These are phyloP conservation scores for Mucor circinelloides DNA, from an alignment of 371 early-diverging fungal species.

Conservation along the genomic window DNA sequence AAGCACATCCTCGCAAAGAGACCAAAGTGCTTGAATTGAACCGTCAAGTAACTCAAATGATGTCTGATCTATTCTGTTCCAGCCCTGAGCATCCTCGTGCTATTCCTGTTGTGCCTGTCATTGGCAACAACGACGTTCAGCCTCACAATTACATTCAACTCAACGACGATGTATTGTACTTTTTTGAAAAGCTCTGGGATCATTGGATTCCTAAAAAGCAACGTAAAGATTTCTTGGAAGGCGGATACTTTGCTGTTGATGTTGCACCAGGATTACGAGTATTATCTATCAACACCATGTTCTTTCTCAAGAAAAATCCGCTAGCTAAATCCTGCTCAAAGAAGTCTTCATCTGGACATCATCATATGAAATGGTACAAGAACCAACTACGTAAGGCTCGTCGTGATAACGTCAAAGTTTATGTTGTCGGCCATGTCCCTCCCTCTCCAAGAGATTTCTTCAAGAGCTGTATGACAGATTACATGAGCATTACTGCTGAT, in stretches of 20 bases:
- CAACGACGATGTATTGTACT: conserved; percentile 21
- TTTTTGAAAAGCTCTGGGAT: conserved; percentile 57
- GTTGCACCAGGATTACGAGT: conserved; percentile 52
- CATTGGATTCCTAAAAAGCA: conserved; percentile 62
- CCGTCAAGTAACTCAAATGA: conserved; percentile 23
- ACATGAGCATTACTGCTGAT: conserved; percentile 56
- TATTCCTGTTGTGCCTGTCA: conserved; percentile 58
- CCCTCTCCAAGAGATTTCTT: conserved; percentile 67
- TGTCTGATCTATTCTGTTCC: conserved; percentile 28
- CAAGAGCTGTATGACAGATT: conserved; percentile 59
- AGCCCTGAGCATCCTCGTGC: not conserved
- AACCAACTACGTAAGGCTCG: conserved; percentile 52
- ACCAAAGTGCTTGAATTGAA: conserved; percentile 57
- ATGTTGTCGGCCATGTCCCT: conserved; percentile 76
- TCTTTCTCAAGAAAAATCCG: conserved; percentile 69
- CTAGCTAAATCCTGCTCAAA: conserved; percentile 65
- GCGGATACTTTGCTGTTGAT: conserved; percentile 73
- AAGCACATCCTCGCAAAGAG: conserved; percentile 19
- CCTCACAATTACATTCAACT: conserved; percentile 61
- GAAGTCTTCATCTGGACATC: conserved; percentile 52
- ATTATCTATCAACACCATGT: conserved; percentile 74
- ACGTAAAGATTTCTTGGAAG: conserved; percentile 54
- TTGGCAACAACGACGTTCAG: conserved; percentile 82
- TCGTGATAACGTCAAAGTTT: conserved; percentile 32
- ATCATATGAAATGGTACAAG: conserved; percentile 73